Percentiles rank a stretch among this genome's conserved stretches.
Evolutionary conservation across 2,329 filamentous ascomycete genomes (phyloP).

Genomic region (Colletotrichum orbiculare): DNA sequence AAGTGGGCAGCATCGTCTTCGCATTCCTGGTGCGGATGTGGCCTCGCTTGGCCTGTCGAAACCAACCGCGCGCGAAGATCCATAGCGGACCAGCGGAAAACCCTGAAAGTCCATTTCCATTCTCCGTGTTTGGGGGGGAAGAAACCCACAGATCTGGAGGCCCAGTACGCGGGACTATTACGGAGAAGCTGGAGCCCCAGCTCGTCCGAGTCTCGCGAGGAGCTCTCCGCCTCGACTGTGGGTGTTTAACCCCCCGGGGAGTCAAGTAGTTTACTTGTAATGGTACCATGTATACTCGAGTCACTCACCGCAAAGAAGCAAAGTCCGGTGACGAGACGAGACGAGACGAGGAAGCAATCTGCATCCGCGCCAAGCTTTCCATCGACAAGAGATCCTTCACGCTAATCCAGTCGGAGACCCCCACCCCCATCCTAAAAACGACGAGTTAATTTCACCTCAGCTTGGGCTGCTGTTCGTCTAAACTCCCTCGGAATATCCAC

Average conservation of each 20-base stretch:
- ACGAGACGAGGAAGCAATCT: slow-evolving; percentile 15
- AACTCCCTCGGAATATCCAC: slow-evolving; percentile 15
- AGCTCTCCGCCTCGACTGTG: too few species aligned
- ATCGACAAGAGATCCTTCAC: slow-evolving; percentile 22
- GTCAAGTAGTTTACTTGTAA: too few species aligned
- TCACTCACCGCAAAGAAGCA: neutral
- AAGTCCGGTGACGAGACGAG: neutral
- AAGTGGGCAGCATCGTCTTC: too few species aligned
- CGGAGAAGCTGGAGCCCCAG: too few species aligned
- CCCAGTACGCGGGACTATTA: too few species aligned
- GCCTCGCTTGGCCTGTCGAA: neutral
- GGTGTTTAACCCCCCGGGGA: too few species aligned
- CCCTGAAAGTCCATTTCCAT: too few species aligned
- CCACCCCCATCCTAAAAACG: slow-evolving; percentile 13
- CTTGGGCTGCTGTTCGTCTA: slow-evolving; percentile 19
- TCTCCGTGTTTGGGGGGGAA: too few species aligned
- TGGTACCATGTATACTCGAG: too few species aligned
- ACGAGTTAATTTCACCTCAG: slow-evolving; percentile 21
- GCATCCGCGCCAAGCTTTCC: slow-evolving; percentile 24
- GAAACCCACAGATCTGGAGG: too few species aligned
- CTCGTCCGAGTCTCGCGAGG: too few species aligned
- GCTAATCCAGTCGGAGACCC: slow-evolving; percentile 6
- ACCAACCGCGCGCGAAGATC: slow-evolving; percentile 17
- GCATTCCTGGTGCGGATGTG: neutral
- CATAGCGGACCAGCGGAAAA: neutral